Percentiles rank a stretch among this genome's conserved stretches.
Evolutionary conservation across 129 eudicot species (phyloP).

Genomic region (Helianthus annuus): DNA sequence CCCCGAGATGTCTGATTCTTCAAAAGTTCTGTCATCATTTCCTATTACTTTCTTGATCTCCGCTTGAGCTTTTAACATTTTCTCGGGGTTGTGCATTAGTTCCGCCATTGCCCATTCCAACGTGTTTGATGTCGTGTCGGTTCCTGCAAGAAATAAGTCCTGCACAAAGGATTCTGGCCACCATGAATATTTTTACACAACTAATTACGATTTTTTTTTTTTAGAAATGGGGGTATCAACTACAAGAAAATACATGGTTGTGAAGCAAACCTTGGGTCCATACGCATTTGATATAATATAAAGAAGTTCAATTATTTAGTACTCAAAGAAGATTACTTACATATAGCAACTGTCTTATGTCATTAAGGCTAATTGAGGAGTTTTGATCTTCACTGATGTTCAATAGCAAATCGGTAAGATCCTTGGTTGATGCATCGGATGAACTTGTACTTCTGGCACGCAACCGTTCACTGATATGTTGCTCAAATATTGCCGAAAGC

Average conservation of each 20-base stretch:
- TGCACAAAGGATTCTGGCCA: neutral
- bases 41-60: slow-evolving; percentile 36
- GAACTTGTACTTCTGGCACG: neutral
- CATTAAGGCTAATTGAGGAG: slow-evolving; percentile 11
- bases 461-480: slow-evolving; percentile 11
- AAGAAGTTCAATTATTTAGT: too few relatives aligned
- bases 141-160: slow-evolving; percentile 51
- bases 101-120: slow-evolving; percentile 66
- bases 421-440: slow-evolving; percentile 3
- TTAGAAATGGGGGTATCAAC: too few relatives aligned
- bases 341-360: slow-evolving; percentile 23
- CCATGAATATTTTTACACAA: neutral
- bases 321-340: slow-evolving; percentile 27
- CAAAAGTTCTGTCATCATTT: neutral
- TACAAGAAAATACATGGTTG: too few relatives aligned
- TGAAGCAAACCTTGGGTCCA: too few relatives aligned
- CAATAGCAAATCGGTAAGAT: slow-evolving; percentile 30
- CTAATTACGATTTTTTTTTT: too few relatives aligned
- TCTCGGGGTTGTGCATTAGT: slow-evolving; percentile 37
- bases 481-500: slow-evolving; percentile 24
- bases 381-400: slow-evolving; percentile 13
- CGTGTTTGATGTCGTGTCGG: slow-evolving; percentile 50
- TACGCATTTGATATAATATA: too few relatives aligned
- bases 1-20: slow-evolving; percentile 49
- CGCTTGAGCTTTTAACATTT: slow-evolving; percentile 34